Conservation (phyloP, 129 eudicot genomes). For the Kitagawia praeruptora region DNA sequence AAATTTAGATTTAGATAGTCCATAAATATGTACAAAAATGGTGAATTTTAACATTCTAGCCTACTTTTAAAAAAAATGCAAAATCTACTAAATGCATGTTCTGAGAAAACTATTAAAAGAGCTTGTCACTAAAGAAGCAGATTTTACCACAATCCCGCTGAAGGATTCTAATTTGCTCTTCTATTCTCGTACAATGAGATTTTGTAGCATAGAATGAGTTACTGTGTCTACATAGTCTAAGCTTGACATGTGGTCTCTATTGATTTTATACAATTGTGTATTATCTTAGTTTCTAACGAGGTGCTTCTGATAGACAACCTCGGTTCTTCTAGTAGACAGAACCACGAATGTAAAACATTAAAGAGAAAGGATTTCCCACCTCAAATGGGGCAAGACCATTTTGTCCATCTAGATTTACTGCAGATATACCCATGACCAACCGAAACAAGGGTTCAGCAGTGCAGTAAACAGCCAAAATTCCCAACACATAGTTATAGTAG, state of each 20-base stretch:
- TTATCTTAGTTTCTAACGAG: background rate
- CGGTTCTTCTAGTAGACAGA: background rate
- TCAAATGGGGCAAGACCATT: constrained; percentile 40
- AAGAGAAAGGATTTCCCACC: constrained; percentile 18
- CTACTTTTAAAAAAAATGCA: background rate
- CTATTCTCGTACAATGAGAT: background rate
- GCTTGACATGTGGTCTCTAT: background rate
- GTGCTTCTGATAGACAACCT: background rate
- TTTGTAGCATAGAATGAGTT: background rate
- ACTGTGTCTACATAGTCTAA: background rate
- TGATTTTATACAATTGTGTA: background rate
- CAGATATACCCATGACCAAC: constrained; percentile 40
- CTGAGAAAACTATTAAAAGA: background rate
- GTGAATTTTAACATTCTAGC: background rate
- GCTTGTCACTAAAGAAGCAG: background rate
- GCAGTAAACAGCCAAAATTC: constrained; percentile 24
- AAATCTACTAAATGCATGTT: background rate
- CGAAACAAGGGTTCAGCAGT: constrained; percentile 51
- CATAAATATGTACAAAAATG: background rate
- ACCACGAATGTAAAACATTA: background rate
- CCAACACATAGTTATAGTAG: constrained; percentile 32
- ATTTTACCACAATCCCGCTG: background rate
- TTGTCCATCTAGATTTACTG: constrained; percentile 40
- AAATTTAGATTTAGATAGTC: background rate
- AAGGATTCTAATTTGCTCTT: background rate